Conservation (phyloP, 192 early-diverging fungal species). For the Allomyces javanicus region DNA sequence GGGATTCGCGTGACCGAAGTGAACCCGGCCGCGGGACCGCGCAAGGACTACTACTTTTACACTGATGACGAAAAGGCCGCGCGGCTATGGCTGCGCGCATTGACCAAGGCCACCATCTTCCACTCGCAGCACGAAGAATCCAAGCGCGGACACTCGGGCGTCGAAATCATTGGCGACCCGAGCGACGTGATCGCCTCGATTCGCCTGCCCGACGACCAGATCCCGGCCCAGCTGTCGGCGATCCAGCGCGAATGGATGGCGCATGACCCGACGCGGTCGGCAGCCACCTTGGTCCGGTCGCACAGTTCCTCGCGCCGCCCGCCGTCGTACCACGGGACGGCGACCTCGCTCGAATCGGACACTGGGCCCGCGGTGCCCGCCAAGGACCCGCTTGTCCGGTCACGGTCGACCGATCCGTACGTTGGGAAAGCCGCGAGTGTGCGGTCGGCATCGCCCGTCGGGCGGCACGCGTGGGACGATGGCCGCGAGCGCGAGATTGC, state of each 20-base stretch:
- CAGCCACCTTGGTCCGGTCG: background rate
- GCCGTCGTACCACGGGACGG: background rate
- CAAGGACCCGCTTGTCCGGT: too few relatives aligned
- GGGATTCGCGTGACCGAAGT: background rate
- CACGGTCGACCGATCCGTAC: too few relatives aligned
- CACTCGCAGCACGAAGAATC: background rate
- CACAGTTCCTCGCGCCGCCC: background rate
- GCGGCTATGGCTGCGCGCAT: background rate
- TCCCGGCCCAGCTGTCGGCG: background rate
- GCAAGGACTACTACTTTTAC: background rate
- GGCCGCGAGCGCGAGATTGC: background rate
- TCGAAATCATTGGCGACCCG: background rate
- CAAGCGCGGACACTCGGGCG: background rate
- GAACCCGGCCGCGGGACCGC: background rate
- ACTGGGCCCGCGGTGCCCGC: too few relatives aligned
- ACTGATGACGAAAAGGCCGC: background rate
- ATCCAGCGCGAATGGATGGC: background rate
- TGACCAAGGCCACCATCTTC: background rate
- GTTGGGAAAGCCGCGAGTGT: too few relatives aligned
- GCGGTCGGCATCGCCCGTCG: too few relatives aligned
- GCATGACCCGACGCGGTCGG: background rate
- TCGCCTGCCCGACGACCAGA: background rate
- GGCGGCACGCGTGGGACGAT: background rate
- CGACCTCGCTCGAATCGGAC: too few relatives aligned
- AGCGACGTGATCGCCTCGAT: background rate